These are phyloP conservation scores for Suillus occidentalis DNA, from an alignment of 768 basidiomycete genomes.

Conservation along the genomic window DNA sequence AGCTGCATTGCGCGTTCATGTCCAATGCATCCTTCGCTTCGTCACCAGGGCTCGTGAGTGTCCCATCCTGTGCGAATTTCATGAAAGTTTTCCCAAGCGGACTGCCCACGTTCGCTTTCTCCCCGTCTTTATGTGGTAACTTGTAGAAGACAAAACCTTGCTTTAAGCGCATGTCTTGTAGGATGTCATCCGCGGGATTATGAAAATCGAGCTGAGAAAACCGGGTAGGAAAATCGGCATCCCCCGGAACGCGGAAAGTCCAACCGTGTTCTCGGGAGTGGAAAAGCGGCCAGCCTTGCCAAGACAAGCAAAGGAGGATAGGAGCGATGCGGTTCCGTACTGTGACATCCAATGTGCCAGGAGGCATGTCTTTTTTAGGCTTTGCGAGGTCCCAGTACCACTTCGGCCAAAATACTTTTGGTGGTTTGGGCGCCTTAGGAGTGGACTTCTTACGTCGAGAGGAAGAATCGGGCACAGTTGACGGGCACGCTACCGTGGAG, in stretches of 20 bases:
- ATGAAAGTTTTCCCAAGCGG: constrained; percentile 89
- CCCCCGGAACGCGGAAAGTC: constrained; percentile 75
- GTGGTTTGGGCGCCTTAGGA: constrained; percentile 39
- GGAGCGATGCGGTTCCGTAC: constrained; percentile 82
- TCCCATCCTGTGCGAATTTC: constrained; percentile 85
- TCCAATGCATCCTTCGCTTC: constrained; percentile 85
- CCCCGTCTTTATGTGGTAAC: constrained; percentile 95
- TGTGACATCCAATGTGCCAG: constrained; percentile 82
- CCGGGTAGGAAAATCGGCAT: constrained; percentile 45
- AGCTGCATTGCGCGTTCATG: constrained; percentile 92
- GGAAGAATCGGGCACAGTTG: constrained; percentile 1
- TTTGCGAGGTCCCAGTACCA: constrained; percentile 94
- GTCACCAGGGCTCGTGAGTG: constrained; percentile 75
- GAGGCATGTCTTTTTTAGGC: constrained; percentile 64
- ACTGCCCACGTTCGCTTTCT: constrained; percentile 91
- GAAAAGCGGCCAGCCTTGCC: constrained; percentile 85
- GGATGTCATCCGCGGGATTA: constrained; percentile 57
- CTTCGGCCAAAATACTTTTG: constrained; percentile 79
- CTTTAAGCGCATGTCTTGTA: constrained; percentile 49
- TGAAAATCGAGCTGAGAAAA: constrained; percentile 54
- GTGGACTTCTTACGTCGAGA: constrained; percentile 27
- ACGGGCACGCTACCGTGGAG: constrained; percentile 43
- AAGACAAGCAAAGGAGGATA: constrained; percentile 80
- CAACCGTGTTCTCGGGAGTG: constrained; percentile 88
- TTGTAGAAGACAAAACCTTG: constrained; percentile 77